Evolutionary conservation across 2,329 filamentous ascomycete genomes (phyloP).

Genomic region (Albifimbria verrucaria): DNA sequence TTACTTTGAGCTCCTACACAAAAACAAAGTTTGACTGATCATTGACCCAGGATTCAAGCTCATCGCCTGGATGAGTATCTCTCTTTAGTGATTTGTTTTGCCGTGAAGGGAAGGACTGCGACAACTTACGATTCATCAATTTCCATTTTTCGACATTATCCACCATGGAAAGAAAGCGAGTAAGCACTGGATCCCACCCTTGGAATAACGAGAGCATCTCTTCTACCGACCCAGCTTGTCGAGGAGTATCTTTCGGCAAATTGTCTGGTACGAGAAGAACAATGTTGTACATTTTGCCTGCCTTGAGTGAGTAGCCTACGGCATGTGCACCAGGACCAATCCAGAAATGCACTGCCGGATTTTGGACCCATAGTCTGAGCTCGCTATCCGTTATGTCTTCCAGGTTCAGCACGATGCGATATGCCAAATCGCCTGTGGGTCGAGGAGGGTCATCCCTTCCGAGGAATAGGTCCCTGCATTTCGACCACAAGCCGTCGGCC

Average conservation of each 20-base stretch:
- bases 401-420: slow-evolving; percentile 54
- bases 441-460: slow-evolving; percentile 44
- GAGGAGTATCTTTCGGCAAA: slow-evolving; percentile 49
- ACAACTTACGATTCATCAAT: slow-evolving; percentile 49
- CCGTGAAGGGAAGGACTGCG: neutral
- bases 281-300: slow-evolving; percentile 60
- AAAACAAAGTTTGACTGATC: slow-evolving; percentile 47
- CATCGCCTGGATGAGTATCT: slow-evolving; percentile 29
- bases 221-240: slow-evolving; percentile 49
- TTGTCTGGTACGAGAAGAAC: slow-evolving; percentile 65
- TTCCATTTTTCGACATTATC: slow-evolving; percentile 66
- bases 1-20: slow-evolving; percentile 27
- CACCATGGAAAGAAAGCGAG: slow-evolving; percentile 43
- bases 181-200: slow-evolving; percentile 61
- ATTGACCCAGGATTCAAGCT: slow-evolving; percentile 54
- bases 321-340: slow-evolving; percentile 59
- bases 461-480: slow-evolving; percentile 47
- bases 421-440: slow-evolving; percentile 63
- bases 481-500: slow-evolving; percentile 63
- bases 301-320: slow-evolving; percentile 59
- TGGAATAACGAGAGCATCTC: slow-evolving; percentile 60
- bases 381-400: slow-evolving; percentile 49
- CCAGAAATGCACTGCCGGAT: slow-evolving; percentile 58
- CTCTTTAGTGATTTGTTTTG: neutral
- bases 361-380: slow-evolving; percentile 49